These are phyloP conservation scores for Exserohilum turcica DNA, from an alignment of 2,329 filamentous ascomycete genomes.

Conservation along the genomic window DNA sequence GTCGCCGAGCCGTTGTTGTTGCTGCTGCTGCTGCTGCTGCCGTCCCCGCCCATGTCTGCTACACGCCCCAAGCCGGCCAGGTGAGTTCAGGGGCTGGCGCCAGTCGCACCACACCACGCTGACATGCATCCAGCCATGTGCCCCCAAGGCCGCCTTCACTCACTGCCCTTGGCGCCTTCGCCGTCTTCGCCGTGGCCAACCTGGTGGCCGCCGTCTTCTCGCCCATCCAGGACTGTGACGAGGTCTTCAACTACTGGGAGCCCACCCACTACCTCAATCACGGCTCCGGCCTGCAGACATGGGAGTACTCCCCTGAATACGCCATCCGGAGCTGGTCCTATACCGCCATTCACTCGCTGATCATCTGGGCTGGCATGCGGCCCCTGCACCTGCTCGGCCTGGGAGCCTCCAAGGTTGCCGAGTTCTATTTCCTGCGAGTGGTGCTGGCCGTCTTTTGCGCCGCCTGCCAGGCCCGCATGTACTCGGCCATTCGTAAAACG, in stretches of 20 bases:
- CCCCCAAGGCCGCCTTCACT: conserved; percentile 51
- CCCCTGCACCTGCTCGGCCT: conserved; percentile 38
- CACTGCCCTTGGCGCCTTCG: conserved; percentile 77
- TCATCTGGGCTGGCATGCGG: conserved; percentile 70
- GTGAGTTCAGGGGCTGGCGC: not conserved
- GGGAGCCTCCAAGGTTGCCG: conserved; percentile 54
- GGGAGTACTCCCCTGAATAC: conserved; percentile 96
- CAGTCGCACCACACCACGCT: not conserved
- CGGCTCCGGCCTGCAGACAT: conserved; percentile 92
- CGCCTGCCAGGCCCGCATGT: conserved; percentile 80
- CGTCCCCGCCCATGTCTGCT: not conserved
- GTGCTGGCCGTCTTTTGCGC: conserved; percentile 77
- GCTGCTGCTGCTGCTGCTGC: not conserved
- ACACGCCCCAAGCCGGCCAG: conserved; percentile 6
- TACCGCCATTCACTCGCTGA: conserved; percentile 74
- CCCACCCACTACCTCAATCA: conserved; percentile 92
- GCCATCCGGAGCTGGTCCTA: conserved; percentile 97
- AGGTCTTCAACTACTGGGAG: conserved; percentile 99
- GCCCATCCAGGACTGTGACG: conserved; percentile 96
- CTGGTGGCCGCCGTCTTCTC: conserved; percentile 77
- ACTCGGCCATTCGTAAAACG: conserved; percentile 73
- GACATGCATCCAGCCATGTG: not conserved
- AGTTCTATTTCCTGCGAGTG: conserved; percentile 88
- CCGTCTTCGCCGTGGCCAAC: conserved; percentile 75
- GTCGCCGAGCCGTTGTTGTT: not conserved